Conservation (phyloP, 192 early-diverging fungal species). For the Martensiomyces pterosporus region DNA sequence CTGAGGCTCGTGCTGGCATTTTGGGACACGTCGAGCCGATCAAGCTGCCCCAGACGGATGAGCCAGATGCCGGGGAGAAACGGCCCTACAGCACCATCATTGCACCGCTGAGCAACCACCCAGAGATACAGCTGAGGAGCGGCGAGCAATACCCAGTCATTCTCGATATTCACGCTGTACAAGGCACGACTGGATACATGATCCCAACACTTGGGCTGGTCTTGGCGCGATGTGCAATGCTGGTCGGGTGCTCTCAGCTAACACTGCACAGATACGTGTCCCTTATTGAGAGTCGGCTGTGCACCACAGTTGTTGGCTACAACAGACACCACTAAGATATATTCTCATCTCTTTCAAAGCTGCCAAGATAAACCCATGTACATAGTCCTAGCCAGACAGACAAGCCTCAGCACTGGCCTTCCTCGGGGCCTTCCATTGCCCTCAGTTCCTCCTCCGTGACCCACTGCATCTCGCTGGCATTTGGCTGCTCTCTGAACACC, state of each 20-base stretch:
- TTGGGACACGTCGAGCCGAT: neutral
- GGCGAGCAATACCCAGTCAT: conserved; percentile 23
- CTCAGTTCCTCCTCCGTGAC: conserved; percentile 43
- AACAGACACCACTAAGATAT: neutral
- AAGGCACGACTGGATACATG: conserved; percentile 14
- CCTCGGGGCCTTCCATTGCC: conserved; percentile 4
- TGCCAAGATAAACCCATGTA: neutral
- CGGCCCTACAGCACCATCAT: conserved; percentile 8
- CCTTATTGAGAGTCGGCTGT: conserved; percentile 2
- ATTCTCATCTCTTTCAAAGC: neutral
- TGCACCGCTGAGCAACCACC: conserved; percentile 26
- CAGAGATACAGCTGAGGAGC: conserved; percentile 18
- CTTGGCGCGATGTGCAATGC: conserved; percentile 29
- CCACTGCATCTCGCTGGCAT: conserved; percentile 47
- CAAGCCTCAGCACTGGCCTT: neutral
- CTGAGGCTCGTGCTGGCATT: too few species aligned
- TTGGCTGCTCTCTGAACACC: conserved; percentile 44
- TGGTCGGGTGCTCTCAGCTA: conserved; percentile 22
- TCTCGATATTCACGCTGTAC: neutral
- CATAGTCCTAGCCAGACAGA: neutral
- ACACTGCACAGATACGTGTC: conserved; percentile 6
- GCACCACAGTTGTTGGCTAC: too few species aligned
- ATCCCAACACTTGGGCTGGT: conserved; percentile 34
- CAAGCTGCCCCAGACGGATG: neutral
- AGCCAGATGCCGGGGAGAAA: too few species aligned